phyloP scores from a whole-genome alignment of 2,329 filamentous ascomycete genomes.

The Botrytis pseudocinerea region DNA sequence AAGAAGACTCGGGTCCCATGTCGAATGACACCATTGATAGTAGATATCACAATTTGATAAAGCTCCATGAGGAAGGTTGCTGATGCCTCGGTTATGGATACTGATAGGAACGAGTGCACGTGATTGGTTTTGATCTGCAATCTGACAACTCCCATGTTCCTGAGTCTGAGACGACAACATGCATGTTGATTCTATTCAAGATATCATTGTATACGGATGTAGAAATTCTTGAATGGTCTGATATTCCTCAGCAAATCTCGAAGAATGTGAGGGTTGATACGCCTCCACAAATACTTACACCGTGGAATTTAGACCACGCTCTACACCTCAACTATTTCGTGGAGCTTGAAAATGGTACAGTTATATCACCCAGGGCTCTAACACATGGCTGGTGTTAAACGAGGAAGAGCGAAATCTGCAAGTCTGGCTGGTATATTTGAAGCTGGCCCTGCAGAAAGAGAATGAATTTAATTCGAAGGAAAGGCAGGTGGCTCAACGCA shows the following conservation, averaged over 20 bases:
- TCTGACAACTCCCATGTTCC: background rate
- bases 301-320: background rate
- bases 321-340: background rate
- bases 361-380: background rate
- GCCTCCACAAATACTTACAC: background rate
- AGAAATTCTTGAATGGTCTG: background rate
- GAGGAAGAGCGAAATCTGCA: background rate
- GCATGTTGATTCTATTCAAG: background rate
- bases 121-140: background rate
- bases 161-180: background rate
- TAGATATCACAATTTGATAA: background rate
- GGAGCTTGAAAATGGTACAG: background rate
- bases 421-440: background rate
- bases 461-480: background rate
- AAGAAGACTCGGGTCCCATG: background rate
- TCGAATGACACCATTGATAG: conserved; percentile 1
- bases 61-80: conserved; percentile 1
- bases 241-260: background rate
- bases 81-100: background rate
- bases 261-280: background rate
- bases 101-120: background rate
- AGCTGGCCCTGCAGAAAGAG: background rate
- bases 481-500: background rate
- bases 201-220: background rate
- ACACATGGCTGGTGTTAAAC: background rate